Conservation (phyloP, 129 eudicot species). For the Calendula officinalis region DNA sequence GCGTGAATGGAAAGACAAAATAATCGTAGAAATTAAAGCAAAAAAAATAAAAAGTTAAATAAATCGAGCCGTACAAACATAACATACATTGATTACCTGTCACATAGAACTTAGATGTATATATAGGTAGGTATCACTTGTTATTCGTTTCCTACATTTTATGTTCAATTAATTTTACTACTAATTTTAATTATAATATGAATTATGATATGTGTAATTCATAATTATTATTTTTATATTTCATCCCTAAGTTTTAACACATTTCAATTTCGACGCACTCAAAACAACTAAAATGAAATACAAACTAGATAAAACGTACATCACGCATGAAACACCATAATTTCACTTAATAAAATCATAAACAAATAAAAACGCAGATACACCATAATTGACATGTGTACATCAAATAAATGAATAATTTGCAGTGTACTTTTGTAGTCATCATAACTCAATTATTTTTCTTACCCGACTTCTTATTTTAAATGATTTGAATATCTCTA, state of each 20-base stretch:
- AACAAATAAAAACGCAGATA: neutral
- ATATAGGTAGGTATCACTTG: neutral
- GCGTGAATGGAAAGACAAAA: constrained; percentile 32
- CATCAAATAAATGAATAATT: neutral
- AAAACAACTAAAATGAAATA: too few species aligned
- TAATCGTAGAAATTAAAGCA: neutral
- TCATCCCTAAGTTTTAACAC: too few species aligned
- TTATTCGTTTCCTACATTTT: too few species aligned
- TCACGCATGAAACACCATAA: constrained; percentile 10
- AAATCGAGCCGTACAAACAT: constrained; percentile 2
- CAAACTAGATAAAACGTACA: too few species aligned
- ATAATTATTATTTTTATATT: too few species aligned
- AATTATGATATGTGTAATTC: too few species aligned
- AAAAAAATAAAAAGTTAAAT: too few species aligned
- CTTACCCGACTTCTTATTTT: neutral
- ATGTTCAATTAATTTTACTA: too few species aligned
- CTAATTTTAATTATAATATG: too few species aligned
- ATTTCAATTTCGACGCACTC: too few species aligned
- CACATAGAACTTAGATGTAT: constrained; percentile 8
- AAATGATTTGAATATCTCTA: neutral
- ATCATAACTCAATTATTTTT: neutral
- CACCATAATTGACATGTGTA: constrained; percentile 4
- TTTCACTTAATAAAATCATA: neutral
- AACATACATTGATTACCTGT: constrained; percentile 2
- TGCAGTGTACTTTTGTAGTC: neutral